Evolutionary conservation across 2,329 filamentous ascomycete species (phyloP), one percentile per base, ranked within the genome.

Genomic region (Botrytis tulipae): DNA sequence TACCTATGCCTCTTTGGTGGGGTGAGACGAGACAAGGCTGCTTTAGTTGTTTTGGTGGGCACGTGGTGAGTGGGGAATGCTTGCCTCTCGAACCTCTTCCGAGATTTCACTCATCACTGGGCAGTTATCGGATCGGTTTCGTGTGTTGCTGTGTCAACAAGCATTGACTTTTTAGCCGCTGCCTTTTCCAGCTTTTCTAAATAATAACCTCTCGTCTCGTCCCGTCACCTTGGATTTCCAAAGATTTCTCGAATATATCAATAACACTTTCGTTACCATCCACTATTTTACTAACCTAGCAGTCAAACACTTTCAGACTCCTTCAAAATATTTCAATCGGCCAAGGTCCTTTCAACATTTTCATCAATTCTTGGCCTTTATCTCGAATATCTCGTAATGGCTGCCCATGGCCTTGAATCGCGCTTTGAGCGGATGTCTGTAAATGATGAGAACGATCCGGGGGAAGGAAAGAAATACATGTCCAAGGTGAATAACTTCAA

Each of bases 381-480:
- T 68, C 22, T 57, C 40, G 18, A 25, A 14, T 35, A 68, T 4
- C 32, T 60, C 32, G 22, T 20, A 74, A 90, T 95, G 92, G 89
- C 95, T 76, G 89, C 92, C 74, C 89, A 93, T 78, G 90, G 89
- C 70, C 87, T 98, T 65, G 95, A 98, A 84, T 87, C 92, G 83
- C 93, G 93, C 79, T 93, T 98, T 81, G 94, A 97, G 89, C 91
- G 91, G 83, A 89, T 98, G 84, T 92, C 93, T 32, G 93, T 98
- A 76, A 92, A 93, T 79, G 95, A 98, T 81, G 95, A 97, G 83
- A 97, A 95, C 81, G 91, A 93, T 74, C 83, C 85, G 46, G 84
- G 84, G 72, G 86, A 89, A 76, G 85, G 84, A 75, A 83, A 84
- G 73, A 86, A 86, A 76, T 86, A 89, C 77, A 97, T 97, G 84